Percentiles rank a stretch among this genome's conserved stretches.
Conservation (phyloP, 768 basidiomycete species). For the Rossbeevera mucosa region DNA sequence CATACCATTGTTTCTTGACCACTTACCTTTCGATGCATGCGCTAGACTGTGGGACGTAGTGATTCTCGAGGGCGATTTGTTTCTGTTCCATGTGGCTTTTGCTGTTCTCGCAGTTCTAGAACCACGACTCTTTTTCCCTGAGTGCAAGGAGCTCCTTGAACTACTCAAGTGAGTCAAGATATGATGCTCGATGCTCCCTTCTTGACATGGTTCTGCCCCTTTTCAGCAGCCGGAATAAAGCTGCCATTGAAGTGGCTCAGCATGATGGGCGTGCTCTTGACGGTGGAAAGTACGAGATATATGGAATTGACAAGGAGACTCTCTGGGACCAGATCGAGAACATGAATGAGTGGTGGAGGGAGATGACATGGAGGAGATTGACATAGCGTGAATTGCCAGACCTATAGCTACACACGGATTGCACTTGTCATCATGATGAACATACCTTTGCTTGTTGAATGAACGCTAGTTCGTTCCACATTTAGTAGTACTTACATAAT, state of each 20-base stretch:
- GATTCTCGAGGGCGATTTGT: conserved; percentile 84
- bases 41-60: conserved; percentile 88
- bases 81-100: conserved; percentile 81
- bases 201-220: conserved; percentile 3
- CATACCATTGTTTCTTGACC: conserved; percentile 72
- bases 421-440: conserved; percentile 9
- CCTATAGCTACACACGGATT: conserved; percentile 25
- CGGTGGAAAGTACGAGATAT: conserved; percentile 80
- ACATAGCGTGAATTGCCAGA: conserved; percentile 86
- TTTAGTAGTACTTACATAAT: no score
- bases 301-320: conserved; percentile 79
- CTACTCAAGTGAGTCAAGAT: conserved; percentile 55
- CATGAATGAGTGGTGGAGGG: conserved; percentile 92
- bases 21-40: conserved; percentile 88
- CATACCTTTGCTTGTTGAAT: conserved; percentile 77
- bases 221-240: conserved; percentile 72
- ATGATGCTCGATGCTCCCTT: conserved; percentile 2
- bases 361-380: conserved; percentile 81
- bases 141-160: conserved; percentile 70
- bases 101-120: conserved; percentile 80
- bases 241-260: conserved; percentile 76
- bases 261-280: conserved; percentile 60
- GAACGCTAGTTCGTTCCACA: no score
- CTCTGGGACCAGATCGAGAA: conserved; percentile 78
- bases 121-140: conserved; percentile 84